Evolutionary conservation across 441 rosid species (phyloP), one percentile per base, ranked within the genome.

Genomic region (Sinapis alba): DNA sequence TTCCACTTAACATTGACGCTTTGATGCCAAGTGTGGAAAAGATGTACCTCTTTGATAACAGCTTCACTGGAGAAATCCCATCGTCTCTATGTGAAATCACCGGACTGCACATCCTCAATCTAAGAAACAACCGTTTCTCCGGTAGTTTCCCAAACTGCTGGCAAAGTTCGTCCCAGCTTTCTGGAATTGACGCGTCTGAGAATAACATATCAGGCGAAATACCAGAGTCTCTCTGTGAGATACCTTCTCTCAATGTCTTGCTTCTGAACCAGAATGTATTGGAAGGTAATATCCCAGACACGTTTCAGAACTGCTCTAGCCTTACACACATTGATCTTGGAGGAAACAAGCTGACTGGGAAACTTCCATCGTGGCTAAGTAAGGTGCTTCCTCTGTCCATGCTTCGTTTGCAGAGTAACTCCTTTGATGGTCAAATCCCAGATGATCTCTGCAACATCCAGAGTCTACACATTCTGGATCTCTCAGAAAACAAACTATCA

Each of bases 61-160:
- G 72, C 80, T 86, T 90, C 43, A 67, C 67, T 0, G 86, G 93
- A 32, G 27, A 51, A 68, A 78, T 87, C 57, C 84, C 89, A 4
- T 72, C 79, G 19, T 85, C 93, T 23, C 24, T 87, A 36, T 87
- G 90, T 66, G 79, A 77, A 28, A 21, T 87, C 64, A 51, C 75
- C 0, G 70, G 68, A 1, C 62, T 87, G 50, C 75, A 41, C 71
- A 53, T 83, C 28, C 57, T 90, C 34, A 83, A 87, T 18, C 79
- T 86, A 9, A 65, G 85, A 47, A 86, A 75, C 80, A 89, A 86
- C 75, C 77, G n/a, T 7, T 56, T 90, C 32, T 82, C 84, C 4
- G 89, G 92, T 32, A 62, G 81, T 20, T 70, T 89, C 12, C 92
- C 90, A 2, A 47, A 71, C 12, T 85, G 86, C 23, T 86, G 91